These are phyloP conservation scores for Lactarius tabidus DNA, from an alignment of 768 basidiomycete genomes.

Conservation along the genomic window DNA sequence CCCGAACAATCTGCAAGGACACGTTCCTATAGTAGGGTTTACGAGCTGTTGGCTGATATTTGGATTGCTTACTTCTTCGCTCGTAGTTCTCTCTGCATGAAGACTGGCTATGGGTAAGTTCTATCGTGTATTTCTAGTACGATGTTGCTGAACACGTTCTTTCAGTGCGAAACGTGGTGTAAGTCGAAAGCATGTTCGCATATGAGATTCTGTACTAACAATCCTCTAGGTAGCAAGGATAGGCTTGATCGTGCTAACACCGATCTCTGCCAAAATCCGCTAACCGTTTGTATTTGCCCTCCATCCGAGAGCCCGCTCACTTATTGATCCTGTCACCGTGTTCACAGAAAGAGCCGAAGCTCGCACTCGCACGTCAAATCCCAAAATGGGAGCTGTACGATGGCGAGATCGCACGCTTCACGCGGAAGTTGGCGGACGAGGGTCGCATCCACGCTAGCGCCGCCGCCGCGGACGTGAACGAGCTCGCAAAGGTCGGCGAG, in stretches of 20 bases:
- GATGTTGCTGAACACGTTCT: too few relatives aligned
- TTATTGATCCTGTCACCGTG: background rate
- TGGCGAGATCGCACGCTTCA: conserved; percentile 80
- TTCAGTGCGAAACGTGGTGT: conserved; percentile 99
- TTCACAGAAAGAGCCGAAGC: conserved; percentile 93
- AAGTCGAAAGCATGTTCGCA: conserved; percentile 32
- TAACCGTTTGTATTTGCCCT: conserved; percentile 70
- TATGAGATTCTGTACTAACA: background rate
- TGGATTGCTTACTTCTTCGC: too few relatives aligned
- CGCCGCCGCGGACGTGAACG: conserved; percentile 64
- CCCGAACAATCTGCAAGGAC: too few relatives aligned
- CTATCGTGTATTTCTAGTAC: too few relatives aligned
- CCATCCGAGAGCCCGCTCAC: background rate
- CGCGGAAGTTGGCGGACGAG: conserved; percentile 61
- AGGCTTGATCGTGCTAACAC: conserved; percentile 76
- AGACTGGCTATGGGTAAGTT: too few relatives aligned
- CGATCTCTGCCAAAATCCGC: conserved; percentile 92
- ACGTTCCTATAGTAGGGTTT: too few relatives aligned
- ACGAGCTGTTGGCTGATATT: too few relatives aligned
- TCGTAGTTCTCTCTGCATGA: too few relatives aligned
- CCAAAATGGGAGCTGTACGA: conserved; percentile 99
- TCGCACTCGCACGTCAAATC: conserved; percentile 87
- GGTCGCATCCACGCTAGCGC: conserved; percentile 67
- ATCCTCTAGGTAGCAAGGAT: conserved; percentile 85
- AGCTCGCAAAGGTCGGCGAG: conserved; percentile 59